Evolutionary conservation across 176 grass and related monocot species (phyloP).

Genomic region (Pontederia paniculata): DNA sequence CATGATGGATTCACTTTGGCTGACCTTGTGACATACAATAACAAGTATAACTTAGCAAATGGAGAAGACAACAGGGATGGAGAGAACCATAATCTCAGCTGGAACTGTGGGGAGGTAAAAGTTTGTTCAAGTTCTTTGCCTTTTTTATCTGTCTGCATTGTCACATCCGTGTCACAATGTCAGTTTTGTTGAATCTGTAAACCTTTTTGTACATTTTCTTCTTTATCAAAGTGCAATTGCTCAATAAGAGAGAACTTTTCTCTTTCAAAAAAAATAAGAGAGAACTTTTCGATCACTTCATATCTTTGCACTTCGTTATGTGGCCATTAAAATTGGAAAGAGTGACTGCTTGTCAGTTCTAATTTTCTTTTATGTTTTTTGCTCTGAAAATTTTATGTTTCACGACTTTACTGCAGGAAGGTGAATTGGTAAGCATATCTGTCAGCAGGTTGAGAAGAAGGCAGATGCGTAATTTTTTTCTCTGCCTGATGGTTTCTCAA

Average conservation of each 20-base stretch:
- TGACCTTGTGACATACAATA: constrained; percentile 92
- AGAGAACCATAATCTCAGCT: constrained; percentile 95
- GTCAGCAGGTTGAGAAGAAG: constrained; percentile 89
- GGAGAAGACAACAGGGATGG: constrained; percentile 88
- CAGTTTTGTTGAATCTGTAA: too few relatives aligned
- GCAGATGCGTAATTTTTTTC: constrained; percentile 87
- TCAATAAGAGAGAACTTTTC: too few relatives aligned
- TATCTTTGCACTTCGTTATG: too few relatives aligned
- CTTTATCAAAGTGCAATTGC: too few relatives aligned
- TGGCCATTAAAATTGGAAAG: too few relatives aligned
- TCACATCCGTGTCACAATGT: too few relatives aligned
- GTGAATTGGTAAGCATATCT: constrained; percentile 49
- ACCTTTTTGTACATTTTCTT: too few relatives aligned
- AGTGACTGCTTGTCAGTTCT: neutral
- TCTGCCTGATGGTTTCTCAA: constrained; percentile 96
- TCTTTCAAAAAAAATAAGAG: too few relatives aligned
- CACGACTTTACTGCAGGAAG: constrained; percentile 48
- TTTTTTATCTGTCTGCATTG: neutral
- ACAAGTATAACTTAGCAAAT: constrained; percentile 78
- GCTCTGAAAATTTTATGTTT: neutral
- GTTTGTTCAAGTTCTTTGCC: neutral
- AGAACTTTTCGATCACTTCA: too few relatives aligned
- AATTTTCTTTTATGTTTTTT: neutral
- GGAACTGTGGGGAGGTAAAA: constrained; percentile 91
- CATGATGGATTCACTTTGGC: constrained; percentile 96